Evolutionary conservation across 1,139 yeast genomes (phyloP).

Genomic region (Nakaseomyces bracarensis): DNA sequence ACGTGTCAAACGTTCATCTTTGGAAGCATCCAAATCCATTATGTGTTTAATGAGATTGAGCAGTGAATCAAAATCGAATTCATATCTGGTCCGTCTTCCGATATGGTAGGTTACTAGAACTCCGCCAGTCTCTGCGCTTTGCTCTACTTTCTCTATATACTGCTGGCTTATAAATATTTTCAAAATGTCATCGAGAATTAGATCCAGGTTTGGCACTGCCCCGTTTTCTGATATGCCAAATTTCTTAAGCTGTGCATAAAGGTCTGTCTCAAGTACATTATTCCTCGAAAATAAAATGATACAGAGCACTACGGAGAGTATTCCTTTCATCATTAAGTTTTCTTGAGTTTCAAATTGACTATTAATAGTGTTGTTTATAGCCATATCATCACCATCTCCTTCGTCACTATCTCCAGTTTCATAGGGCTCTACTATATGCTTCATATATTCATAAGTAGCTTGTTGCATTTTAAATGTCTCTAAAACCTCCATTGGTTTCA

Average conservation of each 20-base stretch:
- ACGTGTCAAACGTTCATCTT: constrained; percentile 8
- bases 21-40: constrained; percentile 18
- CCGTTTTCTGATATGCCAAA: constrained; percentile 29
- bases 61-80: constrained; percentile 22
- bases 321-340: constrained; percentile 21
- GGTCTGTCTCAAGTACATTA: constrained; percentile 24
- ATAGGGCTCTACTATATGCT: neutral
- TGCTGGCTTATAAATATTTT: constrained; percentile 20
- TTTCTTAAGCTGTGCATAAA: constrained; percentile 14
- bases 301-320: constrained; percentile 19
- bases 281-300: constrained; percentile 26
- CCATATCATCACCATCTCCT: constrained; percentile 9
- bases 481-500: neutral
- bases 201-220: constrained; percentile 22
- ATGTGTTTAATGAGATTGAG: constrained; percentile 18
- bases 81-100: constrained; percentile 26
- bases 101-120: constrained; percentile 20
- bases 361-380: constrained; percentile 3
- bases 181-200: constrained; percentile 21
- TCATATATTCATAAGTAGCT: neutral
- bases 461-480: neutral
- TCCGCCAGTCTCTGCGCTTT: constrained; percentile 21
- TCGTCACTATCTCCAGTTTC: neutral
- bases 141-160: constrained; percentile 19
- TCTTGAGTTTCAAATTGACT: neutral